Evolutionary conservation across 2,329 filamentous ascomycete species (phyloP), one percentile per base, ranked within the genome.

Genomic region (Fusarium piperis): DNA sequence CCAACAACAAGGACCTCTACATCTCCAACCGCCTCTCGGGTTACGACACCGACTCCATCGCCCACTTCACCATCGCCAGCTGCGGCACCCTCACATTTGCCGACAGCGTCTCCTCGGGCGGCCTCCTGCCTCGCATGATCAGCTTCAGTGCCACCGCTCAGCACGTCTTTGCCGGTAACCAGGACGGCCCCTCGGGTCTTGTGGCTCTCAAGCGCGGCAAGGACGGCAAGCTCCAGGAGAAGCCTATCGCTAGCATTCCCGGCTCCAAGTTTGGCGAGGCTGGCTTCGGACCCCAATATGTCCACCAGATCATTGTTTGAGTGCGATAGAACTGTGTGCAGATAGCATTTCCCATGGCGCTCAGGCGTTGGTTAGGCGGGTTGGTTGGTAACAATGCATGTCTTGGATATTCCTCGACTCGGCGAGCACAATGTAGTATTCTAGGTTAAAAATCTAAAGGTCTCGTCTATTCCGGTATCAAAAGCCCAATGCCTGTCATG

Each of bases 1-100:
- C 75, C 28, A 83, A 85, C 77, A 80, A 79, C 75, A 77, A 76
- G 70, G 79, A 86, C 77, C 72, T 88, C 18, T 88, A 88, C 77
- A 81, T 87, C 59, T 85, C 85, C 38, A 88, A 88, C 81, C 85
- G 86, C 5, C 70, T 86, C 28, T 84, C 81, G 1, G 85, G 84
- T 59, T 81, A 82, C 36, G 71, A 70, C 4, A 83, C 82, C 10
- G 86, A 88, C 78, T 84, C 78, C 72, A 83, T 88, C 73, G 81
- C 84, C 7, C 83, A 84, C 76, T 86, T 88, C 75, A 77, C 77
- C 72, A 70, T 83, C 44, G 75, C 78, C 55, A 62, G 76, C 48
- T 74, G 64, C 32, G 73, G 67, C 41, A 77, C 65, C 10, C 79
- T 85, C 59, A 70, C 76, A 41, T 82, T 81, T 59, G 75, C 72